These are phyloP conservation scores for Wickerhamomyces strasburgensis DNA, from an alignment of 805 yeast species.

Conservation along the genomic window DNA sequence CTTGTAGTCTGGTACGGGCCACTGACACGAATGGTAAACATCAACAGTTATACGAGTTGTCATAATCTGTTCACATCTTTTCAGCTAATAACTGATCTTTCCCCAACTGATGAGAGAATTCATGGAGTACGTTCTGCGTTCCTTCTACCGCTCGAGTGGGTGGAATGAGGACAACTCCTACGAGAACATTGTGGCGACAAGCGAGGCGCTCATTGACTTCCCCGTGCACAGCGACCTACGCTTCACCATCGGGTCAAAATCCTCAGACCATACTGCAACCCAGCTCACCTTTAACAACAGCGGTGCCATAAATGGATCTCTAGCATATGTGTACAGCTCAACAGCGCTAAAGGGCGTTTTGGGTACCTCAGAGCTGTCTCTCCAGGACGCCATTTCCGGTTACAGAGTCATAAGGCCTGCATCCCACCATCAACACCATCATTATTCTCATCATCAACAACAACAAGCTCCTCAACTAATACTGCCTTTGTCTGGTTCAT, in stretches of 20 bases:
- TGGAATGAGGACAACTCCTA: slow-evolving; percentile 82
- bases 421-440: slow-evolving; percentile 27
- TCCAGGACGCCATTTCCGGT: slow-evolving; percentile 68
- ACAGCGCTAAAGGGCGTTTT: slow-evolving; percentile 46
- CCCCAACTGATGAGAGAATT: slow-evolving; percentile 47
- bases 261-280: slow-evolving; percentile 66
- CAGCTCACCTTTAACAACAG: slow-evolving; percentile 64
- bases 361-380: slow-evolving; percentile 46
- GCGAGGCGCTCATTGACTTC: slow-evolving; percentile 66
- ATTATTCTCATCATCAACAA: slow-evolving; percentile 5
- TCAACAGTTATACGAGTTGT: too few relatives aligned
- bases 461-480: too few relatives aligned
- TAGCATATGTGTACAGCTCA: slow-evolving; percentile 76
- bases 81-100: too few relatives aligned
- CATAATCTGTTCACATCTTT: too few relatives aligned
- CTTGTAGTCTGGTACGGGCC: not conserved
- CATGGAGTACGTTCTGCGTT: slow-evolving; percentile 79
- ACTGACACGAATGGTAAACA: not conserved
- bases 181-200: slow-evolving; percentile 68
- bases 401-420: slow-evolving; percentile 54
- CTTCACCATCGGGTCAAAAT: slow-evolving; percentile 62
- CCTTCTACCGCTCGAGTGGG: slow-evolving; percentile 62
- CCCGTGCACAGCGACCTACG: slow-evolving; percentile 61
- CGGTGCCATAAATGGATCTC: slow-evolving; percentile 68
- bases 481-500: too few relatives aligned